Evolutionary conservation across 1,139 yeast species (phyloP), one percentile per base, ranked within the genome.

Genomic region (Debaryomyces udenii): DNA sequence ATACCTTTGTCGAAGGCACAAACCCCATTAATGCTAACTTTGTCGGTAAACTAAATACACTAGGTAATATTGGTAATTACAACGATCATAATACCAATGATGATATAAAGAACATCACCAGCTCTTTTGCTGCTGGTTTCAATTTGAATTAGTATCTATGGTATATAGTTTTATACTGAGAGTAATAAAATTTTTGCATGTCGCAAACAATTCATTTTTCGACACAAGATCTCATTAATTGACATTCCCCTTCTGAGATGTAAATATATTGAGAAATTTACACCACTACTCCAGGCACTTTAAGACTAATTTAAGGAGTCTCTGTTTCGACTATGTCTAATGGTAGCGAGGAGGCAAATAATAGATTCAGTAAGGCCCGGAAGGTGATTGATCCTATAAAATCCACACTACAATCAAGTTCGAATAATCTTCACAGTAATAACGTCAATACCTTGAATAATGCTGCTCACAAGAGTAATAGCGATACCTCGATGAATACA

Each of bases 81-180:
- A 56, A 50, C 43, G 52, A 53, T 7, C 57, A 54, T 30, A 53
- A 48, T 17, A 57, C 53, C 18, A 53, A 58, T 37, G 80, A 76
- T 48, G 82, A 77, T 48, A 66, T 77, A 29, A 66, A 64, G 46
- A 68, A 72, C 52, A 64, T 78, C 15, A 71, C 74, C 27, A 64
- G 75, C 31, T 65, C 74, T 6, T 76, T 78, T 61, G 76, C 79
- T 13, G 69, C 70, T 23, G 70, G 72, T 10, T 64, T 73, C 24
- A 56, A 57, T 38, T 50, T 59, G 27, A 31, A 35, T 26, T 44
- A 33, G 31, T 6, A 1, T n/a, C 6, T 26, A n/a, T n/a, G 11
- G 6, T 26, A 26, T 26, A 26, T 26, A 26, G 28, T 10, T 11
- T 4, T n/a, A 26, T 22, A 22, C n/a, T n/a, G 9, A 22, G 24